A percentile compares a stretch with the other conserved stretches of the same genome.
These are phyloP conservation scores for Arabidopsis lyrata DNA, from an alignment of 441 rosid species.

Conservation along the genomic window DNA sequence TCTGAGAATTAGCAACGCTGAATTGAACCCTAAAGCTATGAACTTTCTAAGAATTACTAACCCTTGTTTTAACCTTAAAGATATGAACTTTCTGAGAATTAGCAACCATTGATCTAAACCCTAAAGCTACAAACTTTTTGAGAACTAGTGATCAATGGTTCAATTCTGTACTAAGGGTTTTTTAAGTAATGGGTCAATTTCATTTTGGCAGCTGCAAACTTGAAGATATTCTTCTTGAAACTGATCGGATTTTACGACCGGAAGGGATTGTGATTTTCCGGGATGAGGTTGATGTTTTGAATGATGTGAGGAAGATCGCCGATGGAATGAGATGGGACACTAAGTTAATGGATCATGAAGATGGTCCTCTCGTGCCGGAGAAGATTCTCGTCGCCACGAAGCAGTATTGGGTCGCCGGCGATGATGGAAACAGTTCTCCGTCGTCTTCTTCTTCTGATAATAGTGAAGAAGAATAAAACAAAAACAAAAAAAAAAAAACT, in stretches of 20 bases:
- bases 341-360: slow-evolving; percentile 90
- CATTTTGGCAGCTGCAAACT: slow-evolving; percentile 61
- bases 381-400: slow-evolving; percentile 81
- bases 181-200: background rate
- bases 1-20: background rate
- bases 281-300: slow-evolving; percentile 78
- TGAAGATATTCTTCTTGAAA: slow-evolving; percentile 90
- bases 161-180: background rate
- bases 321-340: slow-evolving; percentile 93
- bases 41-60: background rate
- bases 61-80: too few relatives aligned
- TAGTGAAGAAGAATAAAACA: slow-evolving; percentile 39
- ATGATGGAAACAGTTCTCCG: slow-evolving; percentile 55
- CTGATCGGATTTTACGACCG: slow-evolving; percentile 90
- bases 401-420: slow-evolving; percentile 83
- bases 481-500: background rate
- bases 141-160: too few relatives aligned
- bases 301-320: slow-evolving; percentile 67
- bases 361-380: slow-evolving; percentile 90
- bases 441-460: slow-evolving; percentile 33
- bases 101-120: too few relatives aligned
- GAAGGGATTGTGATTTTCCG: slow-evolving; percentile 86
- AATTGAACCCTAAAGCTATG: background rate
- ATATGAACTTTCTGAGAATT: too few relatives aligned
- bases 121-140: too few relatives aligned